phyloP scores from a whole-genome alignment of 192 early-diverging fungal genomes.

The Rhizoclosmatium globosum region DNA sequence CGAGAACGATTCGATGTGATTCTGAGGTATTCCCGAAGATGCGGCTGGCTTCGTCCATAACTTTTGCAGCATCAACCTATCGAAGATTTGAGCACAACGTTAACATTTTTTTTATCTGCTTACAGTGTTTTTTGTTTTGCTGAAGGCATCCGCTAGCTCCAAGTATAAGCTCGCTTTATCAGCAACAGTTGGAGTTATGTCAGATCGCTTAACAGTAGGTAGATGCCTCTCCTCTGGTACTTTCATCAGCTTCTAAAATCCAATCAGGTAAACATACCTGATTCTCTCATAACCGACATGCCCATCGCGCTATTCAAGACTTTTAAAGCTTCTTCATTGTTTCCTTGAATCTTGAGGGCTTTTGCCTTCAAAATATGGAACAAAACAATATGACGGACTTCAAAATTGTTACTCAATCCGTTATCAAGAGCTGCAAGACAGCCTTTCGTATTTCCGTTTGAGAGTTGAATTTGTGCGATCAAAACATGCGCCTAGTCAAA shows the following conservation, averaged over 20 bases:
- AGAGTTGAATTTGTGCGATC: slow-evolving; percentile 54
- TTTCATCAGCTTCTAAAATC: neutral
- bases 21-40: slow-evolving; percentile 53
- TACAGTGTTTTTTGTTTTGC: slow-evolving; percentile 51
- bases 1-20: slow-evolving; percentile 49
- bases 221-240: slow-evolving; percentile 1
- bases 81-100: neutral
- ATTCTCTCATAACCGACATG: slow-evolving; percentile 50
- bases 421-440: slow-evolving; percentile 56
- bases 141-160: slow-evolving; percentile 51
- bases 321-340: slow-evolving; percentile 50
- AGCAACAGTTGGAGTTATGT: slow-evolving; percentile 24
- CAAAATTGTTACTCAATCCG: slow-evolving; percentile 62
- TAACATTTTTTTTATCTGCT: neutral
- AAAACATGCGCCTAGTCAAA: slow-evolving; percentile 53
- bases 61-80: slow-evolving; percentile 45
- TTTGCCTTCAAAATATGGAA: slow-evolving; percentile 57
- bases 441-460: slow-evolving; percentile 38
- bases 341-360: slow-evolving; percentile 46
- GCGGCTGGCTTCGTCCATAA: slow-evolving; percentile 54
- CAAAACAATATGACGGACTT: slow-evolving; percentile 53
- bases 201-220: slow-evolving; percentile 34
- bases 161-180: slow-evolving; percentile 54
- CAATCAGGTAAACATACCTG: neutral
- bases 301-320: slow-evolving; percentile 43